A percentile compares a stretch with the other conserved stretches of the same genome.
Evolutionary conservation across 2,329 filamentous ascomycete species (phyloP).

Genomic region (Fusarium globosum): DNA sequence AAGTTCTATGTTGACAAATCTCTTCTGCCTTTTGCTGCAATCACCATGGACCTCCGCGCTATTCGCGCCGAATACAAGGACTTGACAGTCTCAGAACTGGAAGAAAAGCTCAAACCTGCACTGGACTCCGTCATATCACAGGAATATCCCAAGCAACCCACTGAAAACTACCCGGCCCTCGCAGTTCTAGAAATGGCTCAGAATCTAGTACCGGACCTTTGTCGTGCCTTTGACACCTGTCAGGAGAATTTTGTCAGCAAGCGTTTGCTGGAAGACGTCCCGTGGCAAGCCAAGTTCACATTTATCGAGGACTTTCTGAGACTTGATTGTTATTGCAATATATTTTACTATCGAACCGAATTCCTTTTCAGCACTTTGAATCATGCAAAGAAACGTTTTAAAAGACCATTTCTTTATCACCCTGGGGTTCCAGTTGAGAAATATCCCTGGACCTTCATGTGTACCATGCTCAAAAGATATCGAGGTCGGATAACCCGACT

Average conservation of each 20-base stretch:
- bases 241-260: neutral
- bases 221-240: neutral
- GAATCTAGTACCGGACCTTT: neutral
- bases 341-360: neutral
- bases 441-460: too few species aligned
- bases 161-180: neutral
- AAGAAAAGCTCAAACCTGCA: neutral
- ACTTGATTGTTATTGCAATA: neutral
- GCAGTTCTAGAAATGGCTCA: neutral
- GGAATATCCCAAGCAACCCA: neutral
- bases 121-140: neutral
- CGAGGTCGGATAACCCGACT: neutral
- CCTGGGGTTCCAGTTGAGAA: too few species aligned
- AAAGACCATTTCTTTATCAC: neutral
- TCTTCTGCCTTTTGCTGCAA: neutral
- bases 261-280: neutral
- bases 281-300: neutral
- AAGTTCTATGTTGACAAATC: neutral
- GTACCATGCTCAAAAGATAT: too few species aligned
- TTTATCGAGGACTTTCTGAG: neutral
- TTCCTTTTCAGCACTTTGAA: neutral
- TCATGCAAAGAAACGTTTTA: neutral
- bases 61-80: neutral
- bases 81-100: neutral
- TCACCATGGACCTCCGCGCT: neutral